A percentile compares a stretch with the other conserved stretches of the same genome.
phyloP scores from a whole-genome alignment of 2,329 filamentous ascomycete species.

The Orbilia quercus region DNA sequence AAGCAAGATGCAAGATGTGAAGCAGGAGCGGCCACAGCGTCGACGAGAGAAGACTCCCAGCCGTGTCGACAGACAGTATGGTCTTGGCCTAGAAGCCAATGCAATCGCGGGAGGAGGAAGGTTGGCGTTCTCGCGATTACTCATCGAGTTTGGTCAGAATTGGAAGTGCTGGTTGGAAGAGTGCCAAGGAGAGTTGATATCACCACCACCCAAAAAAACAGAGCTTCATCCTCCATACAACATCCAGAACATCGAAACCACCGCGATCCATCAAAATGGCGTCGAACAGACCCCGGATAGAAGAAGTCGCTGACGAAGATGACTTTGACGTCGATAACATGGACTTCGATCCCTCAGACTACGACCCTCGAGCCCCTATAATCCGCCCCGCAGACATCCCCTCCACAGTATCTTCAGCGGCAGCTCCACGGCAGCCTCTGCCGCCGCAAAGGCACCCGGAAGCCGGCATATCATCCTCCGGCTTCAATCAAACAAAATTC shows the following conservation, averaged over 20 bases:
- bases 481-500: conserved; percentile 61
- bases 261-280: conserved; percentile 68
- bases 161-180: too few relatives aligned
- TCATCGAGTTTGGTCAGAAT: too few relatives aligned
- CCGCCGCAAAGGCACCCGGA: conserved; percentile 51
- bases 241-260: conserved; percentile 9
- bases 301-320: conserved; percentile 81
- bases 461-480: conserved; percentile 45
- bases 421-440: conserved; percentile 61
- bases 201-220: conserved; percentile 24
- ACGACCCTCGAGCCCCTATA: conserved; percentile 69
- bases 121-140: neutral
- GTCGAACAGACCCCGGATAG: conserved; percentile 81
- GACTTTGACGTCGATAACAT: conserved; percentile 71
- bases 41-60: neutral
- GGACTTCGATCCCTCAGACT: conserved; percentile 83
- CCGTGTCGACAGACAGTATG: neutral
- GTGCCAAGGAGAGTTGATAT: conserved; percentile 27
- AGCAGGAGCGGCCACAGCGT: conserved; percentile 32
- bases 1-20: conserved; percentile 14
- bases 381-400: conserved; percentile 64
- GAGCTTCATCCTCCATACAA: conserved; percentile 20
- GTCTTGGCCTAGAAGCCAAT: neutral
- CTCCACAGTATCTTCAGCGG: conserved; percentile 63
- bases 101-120: neutral